Conservation (phyloP, 441 rosid genomes). For the Brassica hybrid region DNA sequence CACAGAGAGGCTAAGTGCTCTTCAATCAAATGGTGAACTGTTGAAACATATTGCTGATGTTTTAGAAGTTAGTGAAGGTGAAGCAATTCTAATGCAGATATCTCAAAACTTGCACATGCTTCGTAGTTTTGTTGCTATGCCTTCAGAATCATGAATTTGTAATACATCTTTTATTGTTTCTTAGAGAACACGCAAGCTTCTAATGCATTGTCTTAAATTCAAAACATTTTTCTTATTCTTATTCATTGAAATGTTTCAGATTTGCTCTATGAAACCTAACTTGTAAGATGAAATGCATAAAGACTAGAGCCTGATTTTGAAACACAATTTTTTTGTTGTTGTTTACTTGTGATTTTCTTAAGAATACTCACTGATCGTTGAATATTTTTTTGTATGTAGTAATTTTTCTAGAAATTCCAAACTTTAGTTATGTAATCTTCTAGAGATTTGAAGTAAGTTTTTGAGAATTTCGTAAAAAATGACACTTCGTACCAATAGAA, state of each 20-base stretch:
- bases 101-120: conserved; percentile 48
- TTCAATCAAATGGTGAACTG: conserved; percentile 44
- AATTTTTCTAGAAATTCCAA: not conserved
- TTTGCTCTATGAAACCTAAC: conserved; percentile 13
- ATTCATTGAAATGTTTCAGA: conserved; percentile 2
- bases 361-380: not conserved
- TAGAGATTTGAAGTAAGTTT: not conserved
- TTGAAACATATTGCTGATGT: conserved; percentile 27
- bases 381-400: not conserved
- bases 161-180: conserved; percentile 19
- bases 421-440: not conserved
- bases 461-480: not conserved
- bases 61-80: conserved; percentile 39
- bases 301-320: not conserved
- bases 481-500: not conserved
- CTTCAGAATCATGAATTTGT: conserved; percentile 34
- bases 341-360: not conserved
- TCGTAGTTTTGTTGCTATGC: conserved; percentile 40
- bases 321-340: not conserved
- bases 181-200: conserved; percentile 17
- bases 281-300: not conserved
- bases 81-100: conserved; percentile 44
- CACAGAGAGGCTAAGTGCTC: conserved; percentile 40
- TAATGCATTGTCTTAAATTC: conserved; percentile 22
- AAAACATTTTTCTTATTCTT: conserved; percentile 1